Percentiles rank a stretch among this genome's conserved stretches.
Evolutionary conservation across 2,329 filamentous ascomycete species (phyloP).

Genomic region (Thielaviopsis ethacetica): DNA sequence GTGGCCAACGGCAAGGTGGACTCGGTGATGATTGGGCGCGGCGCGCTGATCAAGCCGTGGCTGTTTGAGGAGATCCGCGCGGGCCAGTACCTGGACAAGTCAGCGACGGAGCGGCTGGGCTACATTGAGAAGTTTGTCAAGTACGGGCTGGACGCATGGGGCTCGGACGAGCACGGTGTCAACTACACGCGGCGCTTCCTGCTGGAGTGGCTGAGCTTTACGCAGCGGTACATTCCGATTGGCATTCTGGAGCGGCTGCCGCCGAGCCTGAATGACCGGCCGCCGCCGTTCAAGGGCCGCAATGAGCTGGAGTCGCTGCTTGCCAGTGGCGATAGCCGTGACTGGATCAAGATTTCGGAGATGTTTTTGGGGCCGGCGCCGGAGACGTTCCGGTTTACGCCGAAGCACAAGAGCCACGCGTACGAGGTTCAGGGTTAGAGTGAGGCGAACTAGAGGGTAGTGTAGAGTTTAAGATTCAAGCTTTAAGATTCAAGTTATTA

Average conservation of each 20-base stretch:
- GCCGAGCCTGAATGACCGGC: slow-evolving; percentile 74
- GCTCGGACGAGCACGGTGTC: slow-evolving; percentile 83
- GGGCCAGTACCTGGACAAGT: slow-evolving; percentile 91
- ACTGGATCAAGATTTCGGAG: slow-evolving; percentile 99
- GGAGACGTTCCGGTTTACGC: slow-evolving; percentile 81
- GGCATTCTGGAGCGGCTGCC: slow-evolving; percentile 79
- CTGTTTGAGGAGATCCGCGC: slow-evolving; percentile 90
- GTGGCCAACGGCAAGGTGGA: slow-evolving; percentile 68
- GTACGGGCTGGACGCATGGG: slow-evolving; percentile 89
- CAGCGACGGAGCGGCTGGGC: slow-evolving; percentile 64
- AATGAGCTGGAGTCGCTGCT: slow-evolving; percentile 90
- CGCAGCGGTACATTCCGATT: slow-evolving; percentile 78
- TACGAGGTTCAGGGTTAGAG: slow-evolving; percentile 58
- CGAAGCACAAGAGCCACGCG: slow-evolving; percentile 91
- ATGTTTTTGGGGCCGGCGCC: slow-evolving; percentile 94
- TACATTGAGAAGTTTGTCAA: slow-evolving; percentile 82
- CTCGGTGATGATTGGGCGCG: slow-evolving; percentile 92
- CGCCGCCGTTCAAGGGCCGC: slow-evolving; percentile 66
- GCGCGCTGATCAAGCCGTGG: slow-evolving; percentile 95
- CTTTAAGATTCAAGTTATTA: no score
- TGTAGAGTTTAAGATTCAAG: no score
- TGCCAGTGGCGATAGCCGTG: slow-evolving; percentile 78
- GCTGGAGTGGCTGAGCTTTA: slow-evolving; percentile 90
- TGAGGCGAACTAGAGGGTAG: no score
- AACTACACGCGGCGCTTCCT: slow-evolving; percentile 84